These are phyloP conservation scores for Marasmius tenuissimus DNA, from an alignment of 1,284 basidiomycete genomes.

Conservation along the genomic window DNA sequence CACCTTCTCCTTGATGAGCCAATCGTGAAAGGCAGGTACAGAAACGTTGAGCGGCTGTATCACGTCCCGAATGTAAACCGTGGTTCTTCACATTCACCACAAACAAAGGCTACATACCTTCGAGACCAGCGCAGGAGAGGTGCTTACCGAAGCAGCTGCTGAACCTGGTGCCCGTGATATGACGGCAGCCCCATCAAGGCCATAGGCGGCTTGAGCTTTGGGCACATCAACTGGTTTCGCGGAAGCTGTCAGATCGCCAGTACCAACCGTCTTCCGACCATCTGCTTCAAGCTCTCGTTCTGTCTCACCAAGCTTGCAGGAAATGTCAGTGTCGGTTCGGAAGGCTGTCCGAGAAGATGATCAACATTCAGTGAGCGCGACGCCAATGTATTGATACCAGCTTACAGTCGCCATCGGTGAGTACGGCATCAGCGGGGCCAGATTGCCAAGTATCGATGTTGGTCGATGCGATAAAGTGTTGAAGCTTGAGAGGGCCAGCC, in stretches of 20 bases:
- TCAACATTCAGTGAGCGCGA: constrained; percentile 7
- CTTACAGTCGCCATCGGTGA: constrained; percentile 68
- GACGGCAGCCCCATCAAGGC: constrained; percentile 56
- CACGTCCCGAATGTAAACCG: constrained; percentile 3
- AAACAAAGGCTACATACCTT: too few relatives aligned
- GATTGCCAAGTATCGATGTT: constrained; percentile 74
- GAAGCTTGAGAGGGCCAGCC: constrained; percentile 66
- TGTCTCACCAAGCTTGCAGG: constrained; percentile 49
- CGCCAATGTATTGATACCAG: constrained; percentile 12
- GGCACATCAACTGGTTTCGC: constrained; percentile 52
- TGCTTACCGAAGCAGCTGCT: constrained; percentile 49
- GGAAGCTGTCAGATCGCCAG: constrained; percentile 31
- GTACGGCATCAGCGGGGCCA: constrained; percentile 71
- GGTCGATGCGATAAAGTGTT: constrained; percentile 65
- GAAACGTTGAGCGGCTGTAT: constrained; percentile 64
- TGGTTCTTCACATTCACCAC: background rate
- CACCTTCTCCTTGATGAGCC: constrained; percentile 88
- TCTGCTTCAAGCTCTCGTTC: constrained; percentile 86
- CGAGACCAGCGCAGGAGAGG: constrained; percentile 52
- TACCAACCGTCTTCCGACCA: constrained; percentile 53
- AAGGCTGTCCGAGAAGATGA: constrained; percentile 61
- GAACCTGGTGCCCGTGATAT: constrained; percentile 37
- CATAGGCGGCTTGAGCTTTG: constrained; percentile 71
- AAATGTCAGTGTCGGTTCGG: constrained; percentile 88
- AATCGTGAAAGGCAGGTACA: constrained; percentile 82